These are phyloP conservation scores for Rhinocladiella mackenziei DNA, from an alignment of 2,329 filamentous ascomycete genomes.

Conservation along the genomic window DNA sequence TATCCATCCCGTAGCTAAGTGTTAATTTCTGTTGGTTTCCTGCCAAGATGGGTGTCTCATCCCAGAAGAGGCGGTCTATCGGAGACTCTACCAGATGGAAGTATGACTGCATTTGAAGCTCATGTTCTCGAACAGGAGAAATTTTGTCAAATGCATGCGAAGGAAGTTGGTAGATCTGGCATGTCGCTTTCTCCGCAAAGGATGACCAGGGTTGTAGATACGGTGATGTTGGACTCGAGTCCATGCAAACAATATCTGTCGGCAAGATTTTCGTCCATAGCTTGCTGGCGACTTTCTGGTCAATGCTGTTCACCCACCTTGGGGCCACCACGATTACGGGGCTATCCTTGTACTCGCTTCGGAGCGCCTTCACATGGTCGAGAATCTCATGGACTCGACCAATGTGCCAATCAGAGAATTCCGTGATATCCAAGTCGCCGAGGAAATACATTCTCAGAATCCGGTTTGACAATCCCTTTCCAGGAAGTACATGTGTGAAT, in stretches of 20 bases:
- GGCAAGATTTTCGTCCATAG: conserved; percentile 46
- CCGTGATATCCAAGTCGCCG: conserved; percentile 51
- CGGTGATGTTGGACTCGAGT: conserved; percentile 45
- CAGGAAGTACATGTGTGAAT: conserved; percentile 48
- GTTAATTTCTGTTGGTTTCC: conserved; percentile 23
- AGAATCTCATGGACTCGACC: conserved; percentile 52
- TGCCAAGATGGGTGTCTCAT: conserved; percentile 43
- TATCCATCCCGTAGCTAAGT: conserved; percentile 42
- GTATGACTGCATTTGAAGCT: conserved; percentile 60
- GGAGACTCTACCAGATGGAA: conserved; percentile 48
- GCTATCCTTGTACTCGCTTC: conserved; percentile 40
- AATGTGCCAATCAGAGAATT: conserved; percentile 55
- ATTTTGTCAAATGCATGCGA: conserved; percentile 44
- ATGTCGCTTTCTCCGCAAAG: conserved; percentile 36
- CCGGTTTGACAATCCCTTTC: conserved; percentile 15
- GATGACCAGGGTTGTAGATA: conserved; percentile 42
- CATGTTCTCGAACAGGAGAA: conserved; percentile 49
- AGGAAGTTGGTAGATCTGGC: conserved; percentile 45
- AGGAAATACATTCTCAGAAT: conserved; percentile 53
- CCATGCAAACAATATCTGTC: conserved; percentile 53
- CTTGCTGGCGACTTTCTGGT: conserved; percentile 47
- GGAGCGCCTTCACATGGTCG: conserved; percentile 44
- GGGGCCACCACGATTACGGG: conserved; percentile 57
- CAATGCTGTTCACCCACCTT: conserved; percentile 53
- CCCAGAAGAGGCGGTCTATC: conserved; percentile 41